Evolutionary conservation across 2,329 filamentous ascomycete genomes (phyloP).

Genomic region (Fusarium euwallaceae): DNA sequence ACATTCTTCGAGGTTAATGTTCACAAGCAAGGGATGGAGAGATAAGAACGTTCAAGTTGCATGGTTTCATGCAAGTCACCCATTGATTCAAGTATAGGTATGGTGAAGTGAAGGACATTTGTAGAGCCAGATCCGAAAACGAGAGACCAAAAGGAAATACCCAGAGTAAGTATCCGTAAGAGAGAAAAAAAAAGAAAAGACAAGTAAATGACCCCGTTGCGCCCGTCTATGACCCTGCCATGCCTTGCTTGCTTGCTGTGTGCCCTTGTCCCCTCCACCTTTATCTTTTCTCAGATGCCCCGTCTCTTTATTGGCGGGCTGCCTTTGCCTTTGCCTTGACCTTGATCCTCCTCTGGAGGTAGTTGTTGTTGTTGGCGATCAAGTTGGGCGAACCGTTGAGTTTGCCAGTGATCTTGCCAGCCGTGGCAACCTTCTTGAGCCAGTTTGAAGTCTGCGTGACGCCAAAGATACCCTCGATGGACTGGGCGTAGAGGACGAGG

Average conservation of each 20-base stretch:
- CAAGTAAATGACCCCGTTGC: neutral
- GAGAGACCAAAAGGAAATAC: neutral
- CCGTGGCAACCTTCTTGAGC: conserved; percentile 57
- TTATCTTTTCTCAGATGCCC: conserved; percentile 3
- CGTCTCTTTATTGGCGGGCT: neutral
- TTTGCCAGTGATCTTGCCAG: conserved; percentile 54
- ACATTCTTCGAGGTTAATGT: neutral
- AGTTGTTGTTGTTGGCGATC: conserved; percentile 63
- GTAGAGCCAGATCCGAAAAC: neutral
- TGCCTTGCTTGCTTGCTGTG: neutral
- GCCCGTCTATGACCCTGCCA: neutral
- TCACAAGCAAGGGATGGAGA: neutral
- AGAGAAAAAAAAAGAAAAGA: neutral
- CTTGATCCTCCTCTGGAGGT: conserved; percentile 27
- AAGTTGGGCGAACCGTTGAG: conserved; percentile 58
- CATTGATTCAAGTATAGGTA: neutral
- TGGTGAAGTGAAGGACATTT: neutral
- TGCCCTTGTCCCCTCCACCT: neutral
- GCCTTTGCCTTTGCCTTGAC: neutral
- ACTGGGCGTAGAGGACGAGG: conserved; percentile 63
- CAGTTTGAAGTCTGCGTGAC: conserved; percentile 53
- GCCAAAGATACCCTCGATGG: conserved; percentile 55
- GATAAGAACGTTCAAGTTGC: neutral
- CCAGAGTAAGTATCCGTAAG: neutral
- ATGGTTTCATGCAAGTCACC: neutral